These are phyloP conservation scores for Chaetomium olivaceum DNA, from an alignment of 2,329 filamentous ascomycete species.

Conservation along the genomic window DNA sequence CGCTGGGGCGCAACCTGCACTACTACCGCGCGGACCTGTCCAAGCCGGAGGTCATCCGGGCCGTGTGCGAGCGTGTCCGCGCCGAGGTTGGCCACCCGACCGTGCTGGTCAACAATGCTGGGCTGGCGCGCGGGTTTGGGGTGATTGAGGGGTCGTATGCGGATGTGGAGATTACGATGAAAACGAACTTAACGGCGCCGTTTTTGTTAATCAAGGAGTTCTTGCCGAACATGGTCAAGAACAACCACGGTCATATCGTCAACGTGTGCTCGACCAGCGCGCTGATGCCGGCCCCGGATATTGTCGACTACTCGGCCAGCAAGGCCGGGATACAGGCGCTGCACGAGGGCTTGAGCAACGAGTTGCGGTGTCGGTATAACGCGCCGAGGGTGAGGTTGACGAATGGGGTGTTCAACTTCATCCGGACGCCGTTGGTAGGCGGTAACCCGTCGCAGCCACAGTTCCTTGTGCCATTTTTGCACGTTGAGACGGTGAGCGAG, in stretches of 20 bases:
- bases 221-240: conserved; percentile 56
- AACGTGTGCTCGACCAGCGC: conserved; percentile 61
- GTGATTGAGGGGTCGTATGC: conserved; percentile 36
- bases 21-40: conserved; percentile 45
- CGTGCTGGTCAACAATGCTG: conserved; percentile 42
- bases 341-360: conserved; percentile 39
- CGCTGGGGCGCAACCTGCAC: conserved; percentile 26
- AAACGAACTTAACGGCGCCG: conserved; percentile 58
- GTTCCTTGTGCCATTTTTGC: conserved; percentile 38
- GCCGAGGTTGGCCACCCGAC: conserved; percentile 42
- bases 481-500: conserved; percentile 39
- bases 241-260: conserved; percentile 65
- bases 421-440: conserved; percentile 38
- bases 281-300: conserved; percentile 52
- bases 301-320: conserved; percentile 61
- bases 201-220: conserved; percentile 61
- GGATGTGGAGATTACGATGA: conserved; percentile 37
- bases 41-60: conserved; percentile 35
- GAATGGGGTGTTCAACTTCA: conserved; percentile 37
- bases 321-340: conserved; percentile 46
- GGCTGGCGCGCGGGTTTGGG: conserved; percentile 35
- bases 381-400: conserved; percentile 37
- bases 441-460: conserved; percentile 31
- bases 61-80: conserved; percentile 36
- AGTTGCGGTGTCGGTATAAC: conserved; percentile 36